Evolutionary conservation across 108 stramenopile genomes (phyloP).

Genomic region (Ochromonas danica): DNA sequence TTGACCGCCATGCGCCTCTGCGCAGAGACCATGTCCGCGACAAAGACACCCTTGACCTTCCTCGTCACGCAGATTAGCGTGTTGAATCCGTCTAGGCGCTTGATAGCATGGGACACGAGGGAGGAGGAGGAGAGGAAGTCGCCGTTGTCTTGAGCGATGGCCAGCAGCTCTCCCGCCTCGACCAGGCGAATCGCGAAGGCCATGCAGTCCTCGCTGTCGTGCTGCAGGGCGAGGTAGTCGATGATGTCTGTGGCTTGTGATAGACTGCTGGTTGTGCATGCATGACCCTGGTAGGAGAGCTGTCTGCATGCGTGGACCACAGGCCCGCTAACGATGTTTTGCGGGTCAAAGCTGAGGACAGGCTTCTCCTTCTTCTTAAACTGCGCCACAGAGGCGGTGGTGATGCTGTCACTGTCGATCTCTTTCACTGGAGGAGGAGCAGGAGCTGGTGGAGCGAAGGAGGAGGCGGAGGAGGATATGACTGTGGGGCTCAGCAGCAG

Average conservation of each 20-base stretch:
- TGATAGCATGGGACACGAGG: background rate
- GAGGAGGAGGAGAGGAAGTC: background rate
- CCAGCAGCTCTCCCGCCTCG: background rate
- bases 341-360: conserved; percentile 13
- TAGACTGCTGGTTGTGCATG: background rate
- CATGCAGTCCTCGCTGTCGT: background rate
- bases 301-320: background rate
- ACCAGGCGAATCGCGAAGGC: background rate
- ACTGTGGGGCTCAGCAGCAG: too few species aligned
- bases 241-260: background rate
- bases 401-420: too few species aligned
- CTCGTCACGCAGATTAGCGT: background rate
- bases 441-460: too few species aligned
- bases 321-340: background rate
- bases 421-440: too few species aligned
- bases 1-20: background rate
- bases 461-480: too few species aligned
- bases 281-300: conserved; percentile 6
- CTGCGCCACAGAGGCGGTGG: too few species aligned
- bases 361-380: too few species aligned
- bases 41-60: background rate
- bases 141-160: conserved; percentile 11
- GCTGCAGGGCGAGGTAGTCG: background rate
- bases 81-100: background rate
- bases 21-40: background rate